Conservation (phyloP, 192 early-diverging fungal species). For the Backusella circina region DNA sequence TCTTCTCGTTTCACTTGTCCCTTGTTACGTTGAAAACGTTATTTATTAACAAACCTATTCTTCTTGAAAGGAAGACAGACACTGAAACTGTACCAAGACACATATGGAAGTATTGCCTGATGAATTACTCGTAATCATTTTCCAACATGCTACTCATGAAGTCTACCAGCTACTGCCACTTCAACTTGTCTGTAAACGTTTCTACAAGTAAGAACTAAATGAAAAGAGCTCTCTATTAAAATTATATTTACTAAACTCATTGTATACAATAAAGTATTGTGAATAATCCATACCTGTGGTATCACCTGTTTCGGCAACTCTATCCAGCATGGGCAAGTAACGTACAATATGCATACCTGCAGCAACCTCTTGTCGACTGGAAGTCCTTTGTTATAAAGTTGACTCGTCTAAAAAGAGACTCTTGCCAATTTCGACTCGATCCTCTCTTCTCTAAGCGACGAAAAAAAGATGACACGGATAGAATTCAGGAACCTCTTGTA, state of each 20-base stretch:
- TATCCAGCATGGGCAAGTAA: slow-evolving; percentile 18
- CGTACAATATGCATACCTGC: slow-evolving; percentile 5
- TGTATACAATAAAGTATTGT: neutral
- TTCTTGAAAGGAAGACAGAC: neutral
- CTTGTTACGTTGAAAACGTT: neutral
- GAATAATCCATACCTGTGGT: slow-evolving; percentile 24
- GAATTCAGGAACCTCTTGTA: slow-evolving; percentile 24
- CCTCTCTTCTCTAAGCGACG: neutral
- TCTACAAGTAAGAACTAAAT: neutral
- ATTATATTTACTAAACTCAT: neutral
- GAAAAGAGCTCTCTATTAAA: neutral
- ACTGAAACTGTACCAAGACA: neutral
- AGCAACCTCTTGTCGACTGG: slow-evolving; percentile 19
- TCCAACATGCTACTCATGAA: neutral
- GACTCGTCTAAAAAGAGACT: slow-evolving; percentile 3
- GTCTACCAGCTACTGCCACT: neutral
- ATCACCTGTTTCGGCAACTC: slow-evolving; percentile 5
- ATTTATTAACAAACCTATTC: neutral
- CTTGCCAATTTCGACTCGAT: neutral
- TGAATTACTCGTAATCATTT: slow-evolving; percentile 9
- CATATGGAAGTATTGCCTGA: slow-evolving; percentile 6
- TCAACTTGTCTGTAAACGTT: neutral
- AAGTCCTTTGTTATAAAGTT: slow-evolving; percentile 14
- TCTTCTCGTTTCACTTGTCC: neutral
- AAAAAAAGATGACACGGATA: neutral